Base-by-base conservation (phyloP, 257 asterid species). In the Osmanthus fragrans region DNA sequence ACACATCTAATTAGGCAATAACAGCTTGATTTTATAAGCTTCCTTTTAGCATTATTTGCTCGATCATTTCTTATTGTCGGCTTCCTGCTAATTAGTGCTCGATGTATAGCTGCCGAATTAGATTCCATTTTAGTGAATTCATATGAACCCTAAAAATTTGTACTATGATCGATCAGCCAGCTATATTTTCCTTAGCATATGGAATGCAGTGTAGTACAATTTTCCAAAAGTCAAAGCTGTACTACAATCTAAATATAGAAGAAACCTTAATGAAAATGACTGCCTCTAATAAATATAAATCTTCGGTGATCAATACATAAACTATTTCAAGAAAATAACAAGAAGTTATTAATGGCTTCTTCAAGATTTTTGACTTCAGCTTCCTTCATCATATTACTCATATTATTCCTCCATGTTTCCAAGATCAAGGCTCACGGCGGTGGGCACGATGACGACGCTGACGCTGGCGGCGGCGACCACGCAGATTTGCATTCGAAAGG, bases 361-460 rank as follows among this genome's bases (percentile, higher is more conserved):
- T 47, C 39, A 25, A 68, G 58, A 47, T 51, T n/a, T 33, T 40
- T 70, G 63, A 89, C 84, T 87, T 87, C 96, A 85, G 87, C 90
- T 75, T 56, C 78, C 82, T 54, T 83, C 39, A 66, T 92, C 86
- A 70, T 79, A 5, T 16, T 79, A 27, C 27, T 79, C 13, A 21
- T 89, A 13, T n/a, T 90, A 0, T 77, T 84, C 79, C 73, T 86
- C 68, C 91, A 89, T 0, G 36, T 82, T 51, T 74, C 88, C 70
- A 72, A 45, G 45, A 85, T 69, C 77, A 71, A 56, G 21, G 80
- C 87, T 2, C 97, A 92, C 65, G 90, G 96, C n/a, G 93, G 92
- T 23, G 27, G n/a, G 40, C 80, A 79, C 51, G 82, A 79, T 10
- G 78, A 87, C n/a, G 80, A 83, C 10, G 65, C 34, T 16, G 63